phyloP scores from a whole-genome alignment of 140 eudicot species.

The Flaveria floridana region DNA sequence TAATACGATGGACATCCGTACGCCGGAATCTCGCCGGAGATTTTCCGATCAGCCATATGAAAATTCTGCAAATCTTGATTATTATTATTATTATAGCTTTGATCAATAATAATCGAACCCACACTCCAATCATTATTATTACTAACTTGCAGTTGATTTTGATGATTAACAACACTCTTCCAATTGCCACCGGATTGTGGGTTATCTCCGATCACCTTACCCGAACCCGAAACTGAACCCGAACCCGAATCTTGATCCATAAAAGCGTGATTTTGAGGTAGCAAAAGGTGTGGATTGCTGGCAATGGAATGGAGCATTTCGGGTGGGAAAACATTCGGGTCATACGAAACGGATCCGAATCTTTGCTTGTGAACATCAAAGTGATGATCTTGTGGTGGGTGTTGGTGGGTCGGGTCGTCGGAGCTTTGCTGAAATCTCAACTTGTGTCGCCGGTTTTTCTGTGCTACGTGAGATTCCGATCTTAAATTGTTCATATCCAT shows the following conservation, averaged over 20 bases:
- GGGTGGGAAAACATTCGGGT: slow-evolving; percentile 47
- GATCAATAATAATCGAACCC: slow-evolving; percentile 28
- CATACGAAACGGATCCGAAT: slow-evolving; percentile 42
- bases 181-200: slow-evolving; percentile 17
- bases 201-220: neutral
- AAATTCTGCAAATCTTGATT: slow-evolving; percentile 2
- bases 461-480: slow-evolving; percentile 64
- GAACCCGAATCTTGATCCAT: slow-evolving; percentile 36
- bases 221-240: slow-evolving; percentile 20
- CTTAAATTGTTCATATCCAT: slow-evolving; percentile 66
- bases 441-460: slow-evolving; percentile 77
- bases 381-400: too few relatives aligned
- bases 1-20: slow-evolving; percentile 33
- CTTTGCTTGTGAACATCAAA: too few relatives aligned
- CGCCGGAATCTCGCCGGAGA: slow-evolving; percentile 34
- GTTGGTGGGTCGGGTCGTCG: slow-evolving; percentile 34
- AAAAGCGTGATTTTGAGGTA: slow-evolving; percentile 36
- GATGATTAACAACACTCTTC: slow-evolving; percentile 35
- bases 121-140: slow-evolving; percentile 39
- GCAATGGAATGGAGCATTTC: slow-evolving; percentile 50
- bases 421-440: slow-evolving; percentile 54
- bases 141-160: slow-evolving; percentile 24
- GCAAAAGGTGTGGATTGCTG: slow-evolving; percentile 39
- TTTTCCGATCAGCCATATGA: slow-evolving; percentile 33
- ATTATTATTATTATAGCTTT: neutral